Evolutionary conservation across 305 asterid genomes (phyloP).

Genomic region (Ilex paraguariensis): DNA sequence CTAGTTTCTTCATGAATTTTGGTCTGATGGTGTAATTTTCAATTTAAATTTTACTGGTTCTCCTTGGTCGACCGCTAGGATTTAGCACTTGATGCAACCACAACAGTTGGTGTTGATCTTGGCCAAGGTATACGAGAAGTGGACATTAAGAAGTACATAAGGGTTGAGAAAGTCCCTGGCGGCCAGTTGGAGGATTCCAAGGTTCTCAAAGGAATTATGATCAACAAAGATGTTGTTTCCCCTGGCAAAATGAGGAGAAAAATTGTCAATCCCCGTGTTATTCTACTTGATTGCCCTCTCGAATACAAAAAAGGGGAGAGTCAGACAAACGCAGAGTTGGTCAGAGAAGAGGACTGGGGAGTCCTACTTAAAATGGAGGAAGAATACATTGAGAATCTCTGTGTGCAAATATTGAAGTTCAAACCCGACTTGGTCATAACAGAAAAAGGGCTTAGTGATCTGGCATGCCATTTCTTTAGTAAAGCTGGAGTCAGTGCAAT

Average conservation of each 20-base stretch:
- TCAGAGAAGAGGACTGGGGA: conserved; percentile 94
- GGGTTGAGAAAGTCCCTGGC: conserved; percentile 96
- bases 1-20: too few species aligned
- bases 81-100: conserved; percentile 83
- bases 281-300: conserved; percentile 87
- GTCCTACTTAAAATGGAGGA: conserved; percentile 93
- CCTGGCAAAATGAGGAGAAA: conserved; percentile 98
- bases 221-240: conserved; percentile 91
- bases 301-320: conserved; percentile 99
- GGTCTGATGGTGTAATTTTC: too few species aligned
- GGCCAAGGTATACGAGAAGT: conserved; percentile 95
- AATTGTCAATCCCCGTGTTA: conserved; percentile 79
- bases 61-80: conserved; percentile 40
- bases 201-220: conserved; percentile 89
- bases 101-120: conserved; percentile 79
- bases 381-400: conserved; percentile 80
- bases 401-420: conserved; percentile 78
- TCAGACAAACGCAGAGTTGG: conserved; percentile 89
- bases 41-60: too few species aligned
- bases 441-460: conserved; percentile 91
- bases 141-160: conserved; percentile 91
- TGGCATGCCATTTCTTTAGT: conserved; percentile 93
- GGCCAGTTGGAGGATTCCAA: conserved; percentile 93
- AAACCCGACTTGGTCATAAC: conserved; percentile 91
- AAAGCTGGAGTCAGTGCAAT: conserved; percentile 98